phyloP scores from a whole-genome alignment of 2,329 filamentous ascomycete species.

The Gyromitra esculenta region DNA sequence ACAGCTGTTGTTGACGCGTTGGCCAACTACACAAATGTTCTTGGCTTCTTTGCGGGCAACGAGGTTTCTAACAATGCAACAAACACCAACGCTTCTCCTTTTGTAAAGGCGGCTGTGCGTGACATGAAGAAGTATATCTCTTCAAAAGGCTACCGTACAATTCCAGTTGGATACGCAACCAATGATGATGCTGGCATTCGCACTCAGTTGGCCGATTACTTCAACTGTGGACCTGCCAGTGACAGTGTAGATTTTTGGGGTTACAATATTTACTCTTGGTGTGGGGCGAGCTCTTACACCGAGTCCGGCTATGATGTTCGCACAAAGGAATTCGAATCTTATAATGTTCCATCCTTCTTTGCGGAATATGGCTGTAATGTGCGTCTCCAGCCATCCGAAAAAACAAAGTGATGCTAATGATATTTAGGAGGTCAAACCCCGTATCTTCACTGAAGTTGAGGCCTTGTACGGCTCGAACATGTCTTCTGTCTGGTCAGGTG shows the following conservation, averaged over 20 bases:
- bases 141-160: slow-evolving; percentile 75
- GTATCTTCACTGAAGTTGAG: slow-evolving; percentile 84
- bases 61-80: slow-evolving; percentile 89
- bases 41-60: slow-evolving; percentile 99
- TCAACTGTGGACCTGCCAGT: slow-evolving; percentile 81
- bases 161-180: slow-evolving; percentile 92
- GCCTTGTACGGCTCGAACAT: slow-evolving; percentile 83
- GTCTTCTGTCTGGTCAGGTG: slow-evolving; percentile 88
- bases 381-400: slow-evolving; percentile 59
- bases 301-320: slow-evolving; percentile 82
- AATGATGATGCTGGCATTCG: slow-evolving; percentile 90
- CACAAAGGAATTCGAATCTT: slow-evolving; percentile 85
- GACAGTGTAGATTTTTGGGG: slow-evolving; percentile 94
- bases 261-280: slow-evolving; percentile 99
- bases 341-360: slow-evolving; percentile 96
- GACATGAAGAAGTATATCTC: slow-evolving; percentile 96
- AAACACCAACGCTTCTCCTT: slow-evolving; percentile 91
- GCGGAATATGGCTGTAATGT: slow-evolving; percentile 97
- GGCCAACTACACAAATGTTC: slow-evolving; percentile 83
- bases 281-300: slow-evolving; percentile 80
- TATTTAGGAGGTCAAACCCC: slow-evolving; percentile 64
- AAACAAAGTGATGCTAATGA: slow-evolving; percentile 19
- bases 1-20: slow-evolving; percentile 83
- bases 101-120: slow-evolving; percentile 96
- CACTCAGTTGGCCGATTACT: slow-evolving; percentile 84